Base-by-base conservation (phyloP, 768 basidiomycete species). In the Boletus sp. region DNA sequence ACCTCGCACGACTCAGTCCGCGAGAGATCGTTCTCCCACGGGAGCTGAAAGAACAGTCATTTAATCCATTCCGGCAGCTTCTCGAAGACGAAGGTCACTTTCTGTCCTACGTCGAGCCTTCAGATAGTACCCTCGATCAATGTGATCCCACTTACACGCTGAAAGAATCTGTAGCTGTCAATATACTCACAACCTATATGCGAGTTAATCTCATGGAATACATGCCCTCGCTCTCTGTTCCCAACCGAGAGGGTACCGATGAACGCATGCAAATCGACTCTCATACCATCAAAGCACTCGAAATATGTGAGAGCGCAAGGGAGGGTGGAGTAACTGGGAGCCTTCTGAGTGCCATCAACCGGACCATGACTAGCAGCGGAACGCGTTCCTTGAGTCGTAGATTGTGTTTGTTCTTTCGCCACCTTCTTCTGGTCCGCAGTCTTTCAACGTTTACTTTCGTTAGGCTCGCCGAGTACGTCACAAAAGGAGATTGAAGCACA, bases 181-280 rank as follows among this genome's bases (percentile, higher is more conserved):
- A 71, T 46, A 72, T 92, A 14, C 77, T 94, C 30, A 87, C 85
- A 7, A 71, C 74, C 3, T 92, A 84, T 69, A 77, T 94, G 56
- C 80, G 76, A 59, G 76, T 73, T 42, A 86, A 89, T 63, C 79
- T 94, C 28, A 71, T 94, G 64, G 92, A 93, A 48, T 80, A 87
- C 65, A 90, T 89, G 85, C 92, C 92, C 12, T 66, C 67, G 18
- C 78, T 91, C 28, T 75, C 78, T 28, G 66, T 70, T 28, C 88
- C 90, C 0, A 77, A 75, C 42, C 81, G 77, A 60, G 89, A 93
- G 69, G 76, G 70, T 17, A 59, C 70, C 15, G 67, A 76, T 29
- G 75, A 78, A 28, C 78, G 86, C n/a, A 92, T 95, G 90, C 88
- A 92, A 62, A 91, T 95, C 54, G 93, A 95, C 67, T 81, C 89